These are phyloP conservation scores for Tricladium varicosporioides DNA, from an alignment of 2,329 filamentous ascomycete genomes.

Conservation along the genomic window DNA sequence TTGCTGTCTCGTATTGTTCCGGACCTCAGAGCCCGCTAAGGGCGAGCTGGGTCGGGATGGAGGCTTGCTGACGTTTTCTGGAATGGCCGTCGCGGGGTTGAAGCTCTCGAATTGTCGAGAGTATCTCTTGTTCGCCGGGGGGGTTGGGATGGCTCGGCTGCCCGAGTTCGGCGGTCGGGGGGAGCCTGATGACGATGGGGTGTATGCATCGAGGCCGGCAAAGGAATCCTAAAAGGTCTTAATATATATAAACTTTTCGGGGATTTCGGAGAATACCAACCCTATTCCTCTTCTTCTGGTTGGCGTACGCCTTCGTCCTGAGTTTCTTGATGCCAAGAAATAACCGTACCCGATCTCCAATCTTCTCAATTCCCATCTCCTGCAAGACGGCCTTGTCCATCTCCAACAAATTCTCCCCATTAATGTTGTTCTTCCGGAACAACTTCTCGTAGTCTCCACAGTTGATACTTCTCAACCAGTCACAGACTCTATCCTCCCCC, in stretches of 20 bases:
- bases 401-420: constrained; percentile 92
- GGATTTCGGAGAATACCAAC: constrained; percentile 48
- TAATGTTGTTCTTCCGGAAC: constrained; percentile 92
- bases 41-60: constrained; percentile 72
- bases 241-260: constrained; percentile 10
- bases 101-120: constrained; percentile 56
- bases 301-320: constrained; percentile 71
- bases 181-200: constrained; percentile 62
- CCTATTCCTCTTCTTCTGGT: constrained; percentile 80
- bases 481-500: constrained; percentile 88
- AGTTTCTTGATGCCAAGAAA: constrained; percentile 83
- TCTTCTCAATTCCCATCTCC: constrained; percentile 97
- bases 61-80: constrained; percentile 47
- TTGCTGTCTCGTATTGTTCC: constrained; percentile 33
- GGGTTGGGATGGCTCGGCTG: constrained; percentile 44
- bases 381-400: constrained; percentile 96
- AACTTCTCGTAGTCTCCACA: constrained; percentile 91
- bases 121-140: constrained; percentile 59
- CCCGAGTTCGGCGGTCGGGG: constrained; percentile 58
- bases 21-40: constrained; percentile 30
- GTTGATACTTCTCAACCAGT: constrained; percentile 88
- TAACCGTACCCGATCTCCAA: constrained; percentile 91
- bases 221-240: constrained; percentile 72
- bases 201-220: constrained; percentile 69
- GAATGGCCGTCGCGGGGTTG: constrained; percentile 28